Evolutionary conservation across 805 yeast genomes (phyloP).

Genomic region (Myxozyma lipomycoides): DNA sequence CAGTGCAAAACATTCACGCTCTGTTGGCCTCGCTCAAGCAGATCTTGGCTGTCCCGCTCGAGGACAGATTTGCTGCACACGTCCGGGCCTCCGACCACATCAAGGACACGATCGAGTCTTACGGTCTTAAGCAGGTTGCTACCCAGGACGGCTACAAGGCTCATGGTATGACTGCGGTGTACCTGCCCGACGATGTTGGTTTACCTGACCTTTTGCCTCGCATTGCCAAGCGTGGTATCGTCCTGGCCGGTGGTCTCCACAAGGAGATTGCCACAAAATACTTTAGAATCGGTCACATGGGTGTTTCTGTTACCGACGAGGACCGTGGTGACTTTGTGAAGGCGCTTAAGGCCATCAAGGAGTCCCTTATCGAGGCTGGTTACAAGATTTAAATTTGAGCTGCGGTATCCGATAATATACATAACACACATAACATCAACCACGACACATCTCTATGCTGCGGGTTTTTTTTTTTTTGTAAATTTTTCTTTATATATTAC

Average conservation of each 20-base stretch:
- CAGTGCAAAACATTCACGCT: conserved; percentile 81
- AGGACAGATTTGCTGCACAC: conserved; percentile 61
- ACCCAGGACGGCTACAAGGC: conserved; percentile 60
- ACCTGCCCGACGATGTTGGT: conserved; percentile 69
- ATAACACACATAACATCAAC: not conserved
- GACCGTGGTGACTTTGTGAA: conserved; percentile 52
- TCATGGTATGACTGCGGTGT: conserved; percentile 80
- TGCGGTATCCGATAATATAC: too few species aligned
- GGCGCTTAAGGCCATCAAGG: conserved; percentile 47
- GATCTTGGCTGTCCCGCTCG: conserved; percentile 55
- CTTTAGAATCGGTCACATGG: conserved; percentile 97
- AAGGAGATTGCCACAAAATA: conserved; percentile 73
- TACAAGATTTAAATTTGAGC: conserved; percentile 35
- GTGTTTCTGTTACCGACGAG: conserved; percentile 62
- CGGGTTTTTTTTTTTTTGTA: not conserved
- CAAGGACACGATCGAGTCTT: conserved; percentile 52
- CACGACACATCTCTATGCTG: not conserved
- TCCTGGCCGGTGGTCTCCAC: conserved; percentile 88
- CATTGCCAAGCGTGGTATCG: conserved; percentile 61
- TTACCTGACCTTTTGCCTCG: conserved; percentile 61
- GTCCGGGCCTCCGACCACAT: conserved; percentile 57
- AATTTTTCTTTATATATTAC: too few species aligned
- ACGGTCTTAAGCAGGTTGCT: conserved; percentile 72
- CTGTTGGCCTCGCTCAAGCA: conserved; percentile 71
- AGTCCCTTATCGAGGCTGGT: conserved; percentile 64